phyloP scores from a whole-genome alignment of 305 asterid species.

The Ajuga reptans region DNA sequence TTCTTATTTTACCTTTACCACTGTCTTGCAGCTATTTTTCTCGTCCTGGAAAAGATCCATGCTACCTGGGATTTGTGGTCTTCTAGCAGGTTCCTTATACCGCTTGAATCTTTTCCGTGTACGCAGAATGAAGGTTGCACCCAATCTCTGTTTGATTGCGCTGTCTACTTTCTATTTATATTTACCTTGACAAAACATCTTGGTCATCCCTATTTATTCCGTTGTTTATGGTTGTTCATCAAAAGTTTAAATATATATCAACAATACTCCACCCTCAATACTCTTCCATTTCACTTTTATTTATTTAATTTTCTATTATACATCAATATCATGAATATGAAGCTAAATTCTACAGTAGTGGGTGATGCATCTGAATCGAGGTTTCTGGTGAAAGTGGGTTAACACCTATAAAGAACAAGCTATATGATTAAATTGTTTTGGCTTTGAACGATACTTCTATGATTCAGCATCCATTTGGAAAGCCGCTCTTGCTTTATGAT shows the following conservation, averaged over 20 bases:
- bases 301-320: neutral
- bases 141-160: constrained; percentile 6
- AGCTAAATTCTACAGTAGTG: neutral
- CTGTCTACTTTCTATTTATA: neutral
- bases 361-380: neutral
- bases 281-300: neutral
- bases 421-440: neutral
- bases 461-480: neutral
- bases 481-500: neutral
- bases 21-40: constrained; percentile 65
- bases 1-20: neutral
- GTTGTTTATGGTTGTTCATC: neutral
- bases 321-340: neutral
- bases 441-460: neutral
- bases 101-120: constrained; percentile 60
- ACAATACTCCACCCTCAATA: neutral
- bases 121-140: constrained; percentile 70
- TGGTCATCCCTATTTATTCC: neutral
- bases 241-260: neutral
- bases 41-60: constrained; percentile 95
- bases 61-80: constrained; percentile 89
- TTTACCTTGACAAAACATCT: constrained; percentile 11
- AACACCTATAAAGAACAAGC: neutral
- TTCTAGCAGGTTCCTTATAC: constrained; percentile 80
- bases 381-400: neutral